Evolutionary conservation across 2,329 filamentous ascomycete species (phyloP).

Genomic region (Scedosporium boydii): DNA sequence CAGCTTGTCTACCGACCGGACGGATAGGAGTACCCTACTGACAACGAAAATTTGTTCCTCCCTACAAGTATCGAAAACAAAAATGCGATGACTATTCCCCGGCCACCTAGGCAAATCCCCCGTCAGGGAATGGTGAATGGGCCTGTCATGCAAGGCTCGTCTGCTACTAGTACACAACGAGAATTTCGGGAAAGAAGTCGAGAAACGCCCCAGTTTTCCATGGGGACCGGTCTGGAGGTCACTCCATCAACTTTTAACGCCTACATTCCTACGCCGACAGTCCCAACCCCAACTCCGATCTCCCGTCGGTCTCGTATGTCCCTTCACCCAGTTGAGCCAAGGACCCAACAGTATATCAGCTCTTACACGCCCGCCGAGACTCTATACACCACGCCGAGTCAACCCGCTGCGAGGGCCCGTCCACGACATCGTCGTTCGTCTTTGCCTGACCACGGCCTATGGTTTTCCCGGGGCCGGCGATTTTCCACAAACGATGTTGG

Average conservation of each 20-base stretch:
- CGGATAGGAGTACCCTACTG: not conserved
- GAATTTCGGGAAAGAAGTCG: not conserved
- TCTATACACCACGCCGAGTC: not conserved
- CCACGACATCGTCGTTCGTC: too few species aligned
- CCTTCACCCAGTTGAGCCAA: conserved; percentile 7
- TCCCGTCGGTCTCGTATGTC: conserved; percentile 5
- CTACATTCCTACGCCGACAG: conserved; percentile 3
- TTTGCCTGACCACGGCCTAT: too few species aligned
- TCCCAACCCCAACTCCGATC: conserved; percentile 6
- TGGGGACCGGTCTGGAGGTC: not conserved
- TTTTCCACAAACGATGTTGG: too few species aligned
- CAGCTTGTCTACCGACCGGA: conserved; percentile 30
- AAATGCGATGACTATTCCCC: too few species aligned
- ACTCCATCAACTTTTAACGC: not conserved
- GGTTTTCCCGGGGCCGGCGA: too few species aligned
- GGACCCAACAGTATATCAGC: conserved; percentile 6
- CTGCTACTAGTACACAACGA: too few species aligned
- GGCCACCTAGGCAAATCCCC: too few species aligned
- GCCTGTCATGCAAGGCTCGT: too few species aligned
- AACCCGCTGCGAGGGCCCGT: not conserved
- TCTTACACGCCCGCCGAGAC: not conserved
- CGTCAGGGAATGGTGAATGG: too few species aligned
- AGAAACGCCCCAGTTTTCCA: not conserved
- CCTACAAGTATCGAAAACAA: not conserved
- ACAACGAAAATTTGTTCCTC: not conserved